Evolutionary conservation across 306 rosid genomes (phyloP).

Genomic region (Trifolium pratense): DNA sequence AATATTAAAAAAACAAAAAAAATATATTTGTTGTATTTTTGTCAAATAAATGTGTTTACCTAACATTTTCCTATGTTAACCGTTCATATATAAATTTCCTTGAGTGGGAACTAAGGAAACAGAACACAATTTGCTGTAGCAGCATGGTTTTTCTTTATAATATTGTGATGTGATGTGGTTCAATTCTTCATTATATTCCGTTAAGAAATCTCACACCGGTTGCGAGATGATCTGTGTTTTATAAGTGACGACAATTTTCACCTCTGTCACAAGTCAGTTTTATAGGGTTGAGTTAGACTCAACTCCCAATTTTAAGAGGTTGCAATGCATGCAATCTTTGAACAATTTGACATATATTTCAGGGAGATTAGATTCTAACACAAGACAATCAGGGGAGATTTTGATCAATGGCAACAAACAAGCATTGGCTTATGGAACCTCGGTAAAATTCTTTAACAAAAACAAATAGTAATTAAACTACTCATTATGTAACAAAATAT

Average conservation of each 20-base stretch:
- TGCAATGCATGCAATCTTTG: background rate
- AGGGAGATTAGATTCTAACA: conserved; percentile 49
- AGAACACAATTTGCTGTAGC: background rate
- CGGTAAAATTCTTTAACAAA: conserved; percentile 27
- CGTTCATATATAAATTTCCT: too few species aligned
- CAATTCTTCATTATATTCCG: background rate
- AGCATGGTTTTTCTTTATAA: background rate
- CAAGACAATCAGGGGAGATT: conserved; percentile 47
- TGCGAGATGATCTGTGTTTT: too few species aligned
- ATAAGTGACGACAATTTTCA: too few species aligned
- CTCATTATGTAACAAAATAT: too few species aligned
- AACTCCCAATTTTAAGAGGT: too few species aligned
- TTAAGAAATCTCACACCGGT: too few species aligned
- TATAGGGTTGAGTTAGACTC: too few species aligned
- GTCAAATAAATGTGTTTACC: too few species aligned
- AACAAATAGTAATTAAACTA: background rate
- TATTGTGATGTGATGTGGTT: background rate
- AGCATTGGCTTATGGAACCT: conserved; percentile 47
- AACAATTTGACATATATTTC: conserved; percentile 14
- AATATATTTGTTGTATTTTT: too few species aligned
- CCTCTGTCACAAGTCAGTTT: too few species aligned
- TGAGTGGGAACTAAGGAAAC: background rate
- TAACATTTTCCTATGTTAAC: too few species aligned
- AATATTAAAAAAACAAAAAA: too few species aligned
- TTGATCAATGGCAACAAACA: conserved; percentile 45